These are phyloP conservation scores for Globisporangium irregulare DNA, from an alignment of 352 stramenopile genomes.

Conservation along the genomic window DNA sequence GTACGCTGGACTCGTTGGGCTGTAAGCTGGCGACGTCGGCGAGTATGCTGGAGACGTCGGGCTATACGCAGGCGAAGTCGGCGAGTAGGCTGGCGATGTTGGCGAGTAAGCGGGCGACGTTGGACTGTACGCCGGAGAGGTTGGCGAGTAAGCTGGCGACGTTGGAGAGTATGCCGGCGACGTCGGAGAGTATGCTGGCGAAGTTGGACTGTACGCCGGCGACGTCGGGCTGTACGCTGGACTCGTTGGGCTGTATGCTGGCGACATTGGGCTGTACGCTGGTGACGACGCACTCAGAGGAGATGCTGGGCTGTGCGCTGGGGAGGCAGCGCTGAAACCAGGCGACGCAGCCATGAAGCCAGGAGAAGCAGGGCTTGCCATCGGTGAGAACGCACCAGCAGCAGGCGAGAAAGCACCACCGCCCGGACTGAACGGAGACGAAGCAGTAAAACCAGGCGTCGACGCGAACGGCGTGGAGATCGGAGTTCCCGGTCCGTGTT, in stretches of 20 bases:
- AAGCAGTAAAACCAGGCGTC: conserved; percentile 87
- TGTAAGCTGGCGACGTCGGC: conserved; percentile 84
- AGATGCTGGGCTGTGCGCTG: conserved; percentile 70
- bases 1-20: conserved; percentile 84
- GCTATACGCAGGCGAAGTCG: conserved; percentile 47
- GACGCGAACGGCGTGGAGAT: conserved; percentile 85
- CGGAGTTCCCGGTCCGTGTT: conserved; percentile 69
- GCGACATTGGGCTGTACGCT: conserved; percentile 86
- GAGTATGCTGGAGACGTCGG: conserved; percentile 62
- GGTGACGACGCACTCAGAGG: conserved; percentile 77
- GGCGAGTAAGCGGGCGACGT: conserved; percentile 55
- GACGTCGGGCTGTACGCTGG: conserved; percentile 83
- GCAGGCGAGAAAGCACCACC: conserved; percentile 89
- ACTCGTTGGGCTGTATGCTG: conserved; percentile 81
- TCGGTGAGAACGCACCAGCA: conserved; percentile 81
- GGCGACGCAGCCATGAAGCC: conserved; percentile 69
- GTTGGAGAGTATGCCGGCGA: conserved; percentile 79
- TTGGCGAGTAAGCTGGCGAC: conserved; percentile 76
- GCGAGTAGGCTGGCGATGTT: conserved; percentile 37
- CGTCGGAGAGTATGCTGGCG: conserved; percentile 70
- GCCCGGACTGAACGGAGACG: conserved; percentile 82
- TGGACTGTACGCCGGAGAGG: conserved; percentile 49
- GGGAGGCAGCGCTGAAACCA: conserved; percentile 78
- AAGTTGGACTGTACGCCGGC: conserved; percentile 75
- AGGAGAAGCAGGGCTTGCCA: conserved; percentile 73